These are phyloP conservation scores for Tricholoma sp. DNA, from an alignment of 768 basidiomycete genomes.

Conservation along the genomic window DNA sequence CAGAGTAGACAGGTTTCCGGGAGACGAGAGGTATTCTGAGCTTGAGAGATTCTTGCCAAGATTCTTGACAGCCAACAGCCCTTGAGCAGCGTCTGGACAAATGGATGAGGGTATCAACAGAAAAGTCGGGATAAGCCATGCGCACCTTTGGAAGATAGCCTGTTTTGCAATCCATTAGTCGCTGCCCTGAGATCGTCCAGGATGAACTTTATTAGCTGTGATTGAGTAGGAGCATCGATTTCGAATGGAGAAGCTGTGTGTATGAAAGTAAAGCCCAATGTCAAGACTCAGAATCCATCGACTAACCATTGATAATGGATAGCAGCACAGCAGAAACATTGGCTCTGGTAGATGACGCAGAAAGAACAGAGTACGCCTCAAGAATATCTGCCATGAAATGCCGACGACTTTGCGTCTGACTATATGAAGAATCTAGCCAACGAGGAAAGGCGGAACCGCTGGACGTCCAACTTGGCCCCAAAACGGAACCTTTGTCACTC, in stretches of 20 bases:
- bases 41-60: conserved; percentile 68
- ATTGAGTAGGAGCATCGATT: conserved; percentile 43
- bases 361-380: conserved; percentile 42
- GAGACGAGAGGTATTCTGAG: conserved; percentile 52
- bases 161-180: conserved; percentile 34
- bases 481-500: no score
- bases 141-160: conserved; percentile 54
- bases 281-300: conserved; percentile 1
- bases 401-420: no score
- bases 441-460: no score
- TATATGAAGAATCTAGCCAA: no score
- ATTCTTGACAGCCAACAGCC: conserved; percentile 67
- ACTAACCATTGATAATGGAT: conserved; percentile 45
- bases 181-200: conserved; percentile 51
- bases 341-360: conserved; percentile 39
- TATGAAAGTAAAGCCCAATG: not conserved
- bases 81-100: conserved; percentile 57
- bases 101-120: not conserved
- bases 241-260: conserved; percentile 37
- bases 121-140: not conserved
- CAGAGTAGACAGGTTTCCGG: conserved; percentile 53
- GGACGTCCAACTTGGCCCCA: no score
- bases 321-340: conserved; percentile 45
- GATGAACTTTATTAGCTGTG: conserved; percentile 51
- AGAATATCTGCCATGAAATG: conserved; percentile 42